Conservation (phyloP, 768 basidiomycete species). For the Phlegmacium glaucopus region DNA sequence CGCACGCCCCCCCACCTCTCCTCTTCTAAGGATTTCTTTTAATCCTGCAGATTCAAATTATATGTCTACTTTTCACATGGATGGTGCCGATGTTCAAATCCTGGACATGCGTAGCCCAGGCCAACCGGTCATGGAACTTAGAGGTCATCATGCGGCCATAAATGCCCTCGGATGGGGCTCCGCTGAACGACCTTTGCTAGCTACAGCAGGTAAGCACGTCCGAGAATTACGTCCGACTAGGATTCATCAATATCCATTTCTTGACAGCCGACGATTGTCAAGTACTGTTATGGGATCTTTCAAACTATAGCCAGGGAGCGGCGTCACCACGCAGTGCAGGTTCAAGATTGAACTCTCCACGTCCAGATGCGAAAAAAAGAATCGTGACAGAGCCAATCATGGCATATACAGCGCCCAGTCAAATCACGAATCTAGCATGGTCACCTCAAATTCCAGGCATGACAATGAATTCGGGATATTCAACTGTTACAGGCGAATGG, state of each 20-base stretch:
- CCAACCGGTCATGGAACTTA: slow-evolving; percentile 88
- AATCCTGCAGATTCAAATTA: slow-evolving; percentile 92
- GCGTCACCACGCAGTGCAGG: slow-evolving; percentile 70
- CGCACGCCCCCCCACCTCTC: slow-evolving; percentile 73
- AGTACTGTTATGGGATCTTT: slow-evolving; percentile 90
- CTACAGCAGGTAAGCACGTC: slow-evolving; percentile 69
- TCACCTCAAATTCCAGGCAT: slow-evolving; percentile 80
- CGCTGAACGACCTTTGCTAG: slow-evolving; percentile 77
- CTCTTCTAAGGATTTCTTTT: slow-evolving; percentile 84
- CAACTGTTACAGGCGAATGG: slow-evolving; percentile 81
- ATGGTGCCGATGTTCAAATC: slow-evolving; percentile 85
- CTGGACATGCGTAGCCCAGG: slow-evolving; percentile 97
- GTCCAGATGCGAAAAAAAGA: slow-evolving; percentile 77
- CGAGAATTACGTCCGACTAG: neutral
- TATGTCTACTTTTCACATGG: slow-evolving; percentile 96
- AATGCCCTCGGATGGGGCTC: slow-evolving; percentile 92
- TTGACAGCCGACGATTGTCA: slow-evolving; percentile 86
- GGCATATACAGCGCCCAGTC: slow-evolving; percentile 75
- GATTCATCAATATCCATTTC: neutral
- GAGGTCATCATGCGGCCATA: slow-evolving; percentile 76
- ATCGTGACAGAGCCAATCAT: slow-evolving; percentile 74
- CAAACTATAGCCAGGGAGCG: slow-evolving; percentile 54
- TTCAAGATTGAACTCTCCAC: slow-evolving; percentile 74
- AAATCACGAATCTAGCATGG: slow-evolving; percentile 86
- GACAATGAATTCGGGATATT: slow-evolving; percentile 71